phyloP scores from a whole-genome alignment of 108 stramenopile genomes.

The Epithemia pelagica region DNA sequence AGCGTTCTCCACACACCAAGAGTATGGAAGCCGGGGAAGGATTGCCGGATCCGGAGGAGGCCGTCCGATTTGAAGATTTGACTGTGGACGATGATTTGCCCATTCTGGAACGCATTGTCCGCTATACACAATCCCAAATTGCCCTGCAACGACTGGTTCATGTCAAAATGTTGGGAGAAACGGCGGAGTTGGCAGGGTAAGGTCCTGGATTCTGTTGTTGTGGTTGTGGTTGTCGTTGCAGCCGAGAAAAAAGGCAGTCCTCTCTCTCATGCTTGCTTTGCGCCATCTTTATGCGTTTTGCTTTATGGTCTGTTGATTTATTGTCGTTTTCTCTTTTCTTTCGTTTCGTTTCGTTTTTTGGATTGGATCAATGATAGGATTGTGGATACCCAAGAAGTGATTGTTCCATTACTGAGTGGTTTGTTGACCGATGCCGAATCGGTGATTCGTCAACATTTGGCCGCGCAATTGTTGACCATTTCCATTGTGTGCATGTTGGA shows the following conservation, averaged over 20 bases:
- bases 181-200: conserved; percentile 78
- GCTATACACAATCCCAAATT: conserved; percentile 86
- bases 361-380: background rate
- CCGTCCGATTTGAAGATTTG: conserved; percentile 91
- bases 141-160: conserved; percentile 96
- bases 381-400: conserved; percentile 35
- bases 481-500: conserved; percentile 49
- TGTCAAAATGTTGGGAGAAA: conserved; percentile 95
- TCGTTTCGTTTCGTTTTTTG: background rate
- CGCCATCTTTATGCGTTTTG: too few relatives aligned
- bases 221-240: background rate
- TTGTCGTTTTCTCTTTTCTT: background rate
- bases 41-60: conserved; percentile 19
- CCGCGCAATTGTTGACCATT: conserved; percentile 72
- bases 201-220: conserved; percentile 6
- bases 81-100: conserved; percentile 95
- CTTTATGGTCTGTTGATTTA: too few relatives aligned
- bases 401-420: conserved; percentile 67
- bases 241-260: too few relatives aligned
- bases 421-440: conserved; percentile 78
- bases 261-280: too few relatives aligned
- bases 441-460: conserved; percentile 90
- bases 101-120: conserved; percentile 83
- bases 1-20: background rate
- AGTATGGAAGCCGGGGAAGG: background rate